These are phyloP conservation scores for Saturnispora serradocipensis DNA, from an alignment of 805 yeast genomes.

Conservation along the genomic window DNA sequence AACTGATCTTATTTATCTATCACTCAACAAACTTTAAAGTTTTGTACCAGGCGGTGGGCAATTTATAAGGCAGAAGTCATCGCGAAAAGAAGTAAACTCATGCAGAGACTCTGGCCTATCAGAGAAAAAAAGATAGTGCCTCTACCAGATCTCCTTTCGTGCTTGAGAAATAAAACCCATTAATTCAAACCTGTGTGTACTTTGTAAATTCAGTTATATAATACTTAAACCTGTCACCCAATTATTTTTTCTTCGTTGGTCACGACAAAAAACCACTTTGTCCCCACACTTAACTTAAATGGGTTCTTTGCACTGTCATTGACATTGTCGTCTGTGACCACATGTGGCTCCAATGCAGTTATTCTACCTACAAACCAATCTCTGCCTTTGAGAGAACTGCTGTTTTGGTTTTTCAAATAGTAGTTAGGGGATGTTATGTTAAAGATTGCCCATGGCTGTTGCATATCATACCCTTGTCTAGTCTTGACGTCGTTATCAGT, in stretches of 20 bases:
- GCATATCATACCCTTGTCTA: neutral
- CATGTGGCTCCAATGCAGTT: slow-evolving; percentile 42
- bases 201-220: neutral
- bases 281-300: slow-evolving; percentile 51
- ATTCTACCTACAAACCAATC: slow-evolving; percentile 85
- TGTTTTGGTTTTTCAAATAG: slow-evolving; percentile 41
- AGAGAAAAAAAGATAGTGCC: neutral
- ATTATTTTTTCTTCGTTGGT: slow-evolving; percentile 35
- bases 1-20: neutral
- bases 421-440: slow-evolving; percentile 83
- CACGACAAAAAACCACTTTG: slow-evolving; percentile 54
- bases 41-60: neutral
- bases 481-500: neutral
- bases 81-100: neutral
- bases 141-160: neutral
- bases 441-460: slow-evolving; percentile 88
- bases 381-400: slow-evolving; percentile 30
- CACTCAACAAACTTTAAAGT: neutral
- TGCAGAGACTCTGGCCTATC: neutral
- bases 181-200: neutral
- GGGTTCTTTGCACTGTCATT: slow-evolving; percentile 44
- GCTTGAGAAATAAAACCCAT: neutral
- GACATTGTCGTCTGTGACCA: slow-evolving; percentile 38
- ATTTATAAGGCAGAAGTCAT: neutral
- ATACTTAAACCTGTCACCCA: neutral